Percentiles rank a stretch among this genome's conserved stretches.
Conservation (phyloP, 2,329 filamentous ascomycete genomes). For the Pseudocercospora eumusae region DNA sequence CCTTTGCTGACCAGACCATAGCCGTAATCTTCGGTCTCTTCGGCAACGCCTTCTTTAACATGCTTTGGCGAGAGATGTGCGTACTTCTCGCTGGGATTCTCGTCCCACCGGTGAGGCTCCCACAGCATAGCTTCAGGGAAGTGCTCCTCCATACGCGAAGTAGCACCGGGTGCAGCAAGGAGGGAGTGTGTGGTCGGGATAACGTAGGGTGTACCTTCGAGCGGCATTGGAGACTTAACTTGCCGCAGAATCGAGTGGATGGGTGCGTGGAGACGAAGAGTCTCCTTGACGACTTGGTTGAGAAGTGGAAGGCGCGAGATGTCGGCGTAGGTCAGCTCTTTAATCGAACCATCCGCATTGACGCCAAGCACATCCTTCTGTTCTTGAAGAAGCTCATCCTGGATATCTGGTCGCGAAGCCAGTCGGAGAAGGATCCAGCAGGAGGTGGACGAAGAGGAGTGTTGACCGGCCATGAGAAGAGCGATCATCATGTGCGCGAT, state of each 20-base stretch:
- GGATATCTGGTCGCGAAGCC: slow-evolving; percentile 72
- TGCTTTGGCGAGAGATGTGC: slow-evolving; percentile 33
- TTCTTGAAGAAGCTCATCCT: slow-evolving; percentile 81
- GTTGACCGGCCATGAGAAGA: slow-evolving; percentile 86
- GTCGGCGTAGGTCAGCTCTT: slow-evolving; percentile 73
- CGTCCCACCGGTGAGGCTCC: slow-evolving; percentile 91
- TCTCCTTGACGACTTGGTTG: slow-evolving; percentile 85
- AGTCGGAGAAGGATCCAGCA: slow-evolving; percentile 84
- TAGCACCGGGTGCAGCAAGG: slow-evolving; percentile 81
- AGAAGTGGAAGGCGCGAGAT: slow-evolving; percentile 79
- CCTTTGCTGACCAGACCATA: slow-evolving; percentile 93
- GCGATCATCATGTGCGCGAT: slow-evolving; percentile 94
- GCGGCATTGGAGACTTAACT: slow-evolving; percentile 82
- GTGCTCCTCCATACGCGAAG: slow-evolving; percentile 67
- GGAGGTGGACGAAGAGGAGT: slow-evolving; percentile 80
- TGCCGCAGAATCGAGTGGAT: slow-evolving; percentile 95
- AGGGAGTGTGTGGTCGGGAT: slow-evolving; percentile 80
- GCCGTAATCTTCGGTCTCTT: slow-evolving; percentile 83
- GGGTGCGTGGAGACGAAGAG: slow-evolving; percentile 83
- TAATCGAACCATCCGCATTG: slow-evolving; percentile 58
- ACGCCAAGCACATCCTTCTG: slow-evolving; percentile 72
- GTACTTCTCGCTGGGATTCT: slow-evolving; percentile 53
- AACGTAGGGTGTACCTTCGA: slow-evolving; percentile 79
- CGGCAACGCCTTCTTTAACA: slow-evolving; percentile 38
- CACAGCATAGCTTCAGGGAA: slow-evolving; percentile 82